These are phyloP conservation scores for Trametes gibbosa DNA, from an alignment of 768 basidiomycete genomes.

Conservation along the genomic window DNA sequence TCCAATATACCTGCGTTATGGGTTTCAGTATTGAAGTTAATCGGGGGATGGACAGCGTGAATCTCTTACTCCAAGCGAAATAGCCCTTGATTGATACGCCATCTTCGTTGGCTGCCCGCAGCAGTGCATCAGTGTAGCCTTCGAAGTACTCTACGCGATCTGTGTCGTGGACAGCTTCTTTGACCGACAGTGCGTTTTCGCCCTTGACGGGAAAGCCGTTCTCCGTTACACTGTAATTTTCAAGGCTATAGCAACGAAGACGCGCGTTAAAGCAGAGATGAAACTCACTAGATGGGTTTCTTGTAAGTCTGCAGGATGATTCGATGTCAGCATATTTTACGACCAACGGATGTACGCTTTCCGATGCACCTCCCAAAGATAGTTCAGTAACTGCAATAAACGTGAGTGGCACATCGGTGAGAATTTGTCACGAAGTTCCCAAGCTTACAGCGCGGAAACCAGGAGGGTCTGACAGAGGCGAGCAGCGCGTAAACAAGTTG, in stretches of 20 bases:
- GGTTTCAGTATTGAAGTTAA: not conserved
- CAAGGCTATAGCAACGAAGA: not conserved
- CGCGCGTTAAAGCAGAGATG: not conserved
- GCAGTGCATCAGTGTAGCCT: constrained; percentile 36
- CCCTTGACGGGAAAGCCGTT: constrained; percentile 43
- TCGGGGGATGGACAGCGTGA: not conserved
- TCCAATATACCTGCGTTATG: constrained; percentile 34
- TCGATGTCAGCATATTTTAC: not conserved
- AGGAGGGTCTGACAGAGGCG: constrained; percentile 28
- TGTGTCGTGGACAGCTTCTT: constrained; percentile 35
- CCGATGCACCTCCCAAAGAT: constrained; percentile 36
- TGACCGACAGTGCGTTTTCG: constrained; percentile 35
- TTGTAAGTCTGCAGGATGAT: constrained; percentile 31
- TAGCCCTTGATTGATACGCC: constrained; percentile 36
- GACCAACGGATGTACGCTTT: not conserved
- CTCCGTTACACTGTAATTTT: constrained; percentile 37
- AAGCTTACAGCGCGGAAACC: constrained; percentile 35
- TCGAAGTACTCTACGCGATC: constrained; percentile 42
- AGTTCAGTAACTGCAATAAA: constrained; percentile 32
- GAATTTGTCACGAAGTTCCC: too few species aligned
- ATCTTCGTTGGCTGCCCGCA: constrained; percentile 38
- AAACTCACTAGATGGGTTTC: constrained; percentile 34
- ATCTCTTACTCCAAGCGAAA: constrained; percentile 39
- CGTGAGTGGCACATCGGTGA: too few species aligned
- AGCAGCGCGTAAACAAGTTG: too few species aligned